These are phyloP conservation scores for Colletotrichum incanum DNA, from an alignment of 2,329 filamentous ascomycete genomes.

Conservation along the genomic window DNA sequence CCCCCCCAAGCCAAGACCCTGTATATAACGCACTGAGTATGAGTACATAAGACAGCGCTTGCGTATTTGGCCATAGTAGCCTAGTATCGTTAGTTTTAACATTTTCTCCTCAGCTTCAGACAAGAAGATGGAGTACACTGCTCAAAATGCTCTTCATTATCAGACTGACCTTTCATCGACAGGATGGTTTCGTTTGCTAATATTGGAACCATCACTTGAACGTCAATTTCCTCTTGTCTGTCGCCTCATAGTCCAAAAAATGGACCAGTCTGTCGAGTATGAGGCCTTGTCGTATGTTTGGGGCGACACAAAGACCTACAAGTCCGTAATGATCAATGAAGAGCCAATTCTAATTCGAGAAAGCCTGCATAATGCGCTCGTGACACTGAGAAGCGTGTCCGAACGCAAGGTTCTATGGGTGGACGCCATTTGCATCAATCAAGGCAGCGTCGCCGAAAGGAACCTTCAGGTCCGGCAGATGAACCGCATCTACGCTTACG, in stretches of 20 bases:
- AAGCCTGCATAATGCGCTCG: background rate
- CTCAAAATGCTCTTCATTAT: background rate
- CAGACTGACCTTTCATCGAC: background rate
- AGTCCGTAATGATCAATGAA: background rate
- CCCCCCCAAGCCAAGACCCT: background rate
- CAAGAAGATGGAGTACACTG: background rate
- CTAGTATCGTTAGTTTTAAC: background rate
- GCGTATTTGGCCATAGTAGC: no score
- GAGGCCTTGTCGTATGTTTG: background rate
- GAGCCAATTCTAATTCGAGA: background rate
- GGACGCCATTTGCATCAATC: background rate
- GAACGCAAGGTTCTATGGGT: background rate
- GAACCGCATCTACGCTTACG: background rate
- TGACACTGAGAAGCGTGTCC: background rate
- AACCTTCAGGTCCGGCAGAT: background rate
- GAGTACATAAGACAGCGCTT: background rate
- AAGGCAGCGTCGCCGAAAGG: constrained; percentile 32
- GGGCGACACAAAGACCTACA: background rate
- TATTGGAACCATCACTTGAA: background rate
- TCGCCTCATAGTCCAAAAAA: background rate
- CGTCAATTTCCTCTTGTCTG: background rate
- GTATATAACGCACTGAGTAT: background rate
- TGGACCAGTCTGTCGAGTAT: background rate
- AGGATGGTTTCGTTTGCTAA: background rate
- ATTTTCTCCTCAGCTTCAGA: background rate